A percentile compares a stretch with the other conserved stretches of the same genome.
phyloP scores from a whole-genome alignment of 2,329 filamentous ascomycete species.

The Penicillium rolfsii region DNA sequence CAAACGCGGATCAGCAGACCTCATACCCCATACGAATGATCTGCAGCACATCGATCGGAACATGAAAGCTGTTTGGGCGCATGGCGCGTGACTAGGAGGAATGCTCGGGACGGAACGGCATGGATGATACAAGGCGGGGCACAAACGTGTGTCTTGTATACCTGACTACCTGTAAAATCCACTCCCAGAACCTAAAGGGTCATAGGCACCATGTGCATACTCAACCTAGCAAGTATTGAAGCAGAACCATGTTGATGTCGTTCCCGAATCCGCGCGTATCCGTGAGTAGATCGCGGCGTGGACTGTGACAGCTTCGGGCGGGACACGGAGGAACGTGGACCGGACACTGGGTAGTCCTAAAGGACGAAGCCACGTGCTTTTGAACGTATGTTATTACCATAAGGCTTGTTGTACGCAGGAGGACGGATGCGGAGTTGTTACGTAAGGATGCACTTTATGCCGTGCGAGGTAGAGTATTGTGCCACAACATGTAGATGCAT shows the following conservation, averaged over 20 bases:
- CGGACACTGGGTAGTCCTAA: background rate
- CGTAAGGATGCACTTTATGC: background rate
- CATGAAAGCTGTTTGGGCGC: background rate
- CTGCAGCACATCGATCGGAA: background rate
- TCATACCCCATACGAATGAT: background rate
- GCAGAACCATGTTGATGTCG: background rate
- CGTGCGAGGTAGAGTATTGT: background rate
- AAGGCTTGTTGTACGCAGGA: background rate
- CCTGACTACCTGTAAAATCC: background rate
- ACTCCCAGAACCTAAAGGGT: background rate
- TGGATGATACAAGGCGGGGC: background rate
- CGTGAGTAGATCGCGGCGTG: background rate
- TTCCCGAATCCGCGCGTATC: background rate
- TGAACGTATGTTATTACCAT: background rate
- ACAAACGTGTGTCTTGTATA: background rate
- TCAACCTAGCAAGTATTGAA: too few relatives aligned
- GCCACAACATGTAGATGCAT: background rate
- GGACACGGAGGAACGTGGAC: background rate
- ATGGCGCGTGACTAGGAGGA: background rate
- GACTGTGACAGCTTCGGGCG: background rate
- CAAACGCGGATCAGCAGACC: conserved; percentile 1
- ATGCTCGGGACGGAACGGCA: conserved; percentile 3
- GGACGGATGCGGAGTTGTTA: background rate
- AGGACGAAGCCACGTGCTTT: background rate
- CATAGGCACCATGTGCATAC: background rate